Percentiles rank a stretch among this genome's conserved stretches.
These are phyloP conservation scores for Luvunga scandens DNA, from an alignment of 345 rosid genomes.

Conservation along the genomic window DNA sequence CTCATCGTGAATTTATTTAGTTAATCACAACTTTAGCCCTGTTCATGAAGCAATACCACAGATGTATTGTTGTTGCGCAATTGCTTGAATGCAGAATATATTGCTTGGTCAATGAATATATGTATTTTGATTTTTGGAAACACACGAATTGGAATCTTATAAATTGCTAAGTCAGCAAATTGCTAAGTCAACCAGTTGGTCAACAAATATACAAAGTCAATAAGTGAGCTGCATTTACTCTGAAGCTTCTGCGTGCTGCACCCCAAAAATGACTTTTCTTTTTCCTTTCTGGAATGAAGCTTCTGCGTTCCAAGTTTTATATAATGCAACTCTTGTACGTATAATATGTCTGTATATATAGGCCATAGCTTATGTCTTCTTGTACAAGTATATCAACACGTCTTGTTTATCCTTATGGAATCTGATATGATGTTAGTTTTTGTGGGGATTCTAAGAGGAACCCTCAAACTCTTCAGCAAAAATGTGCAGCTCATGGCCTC, in stretches of 20 bases:
- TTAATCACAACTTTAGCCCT: no score
- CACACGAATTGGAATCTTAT: no score
- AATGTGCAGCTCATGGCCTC: constrained; percentile 40
- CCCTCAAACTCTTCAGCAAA: constrained; percentile 37
- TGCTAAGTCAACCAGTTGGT: no score
- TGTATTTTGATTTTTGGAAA: no score
- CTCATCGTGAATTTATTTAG: no score
- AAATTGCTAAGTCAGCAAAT: no score
- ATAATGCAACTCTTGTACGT: not conserved
- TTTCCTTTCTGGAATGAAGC: no score
- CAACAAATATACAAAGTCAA: no score
- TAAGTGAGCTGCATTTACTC: not conserved
- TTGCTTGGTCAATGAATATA: no score
- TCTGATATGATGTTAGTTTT: constrained; percentile 9
- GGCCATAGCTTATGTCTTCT: not conserved
- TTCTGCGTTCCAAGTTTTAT: not conserved
- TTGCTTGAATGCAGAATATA: no score
- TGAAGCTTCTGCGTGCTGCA: not conserved
- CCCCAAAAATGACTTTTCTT: not conserved
- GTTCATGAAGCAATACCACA: no score
- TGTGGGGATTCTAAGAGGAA: constrained; percentile 32
- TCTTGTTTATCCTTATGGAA: not conserved
- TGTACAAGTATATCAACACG: not conserved
- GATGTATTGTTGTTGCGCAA: no score
- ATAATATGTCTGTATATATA: not conserved